Conservation (phyloP, 78 protist genomes). For the Emiliania huxleyi region DNA sequence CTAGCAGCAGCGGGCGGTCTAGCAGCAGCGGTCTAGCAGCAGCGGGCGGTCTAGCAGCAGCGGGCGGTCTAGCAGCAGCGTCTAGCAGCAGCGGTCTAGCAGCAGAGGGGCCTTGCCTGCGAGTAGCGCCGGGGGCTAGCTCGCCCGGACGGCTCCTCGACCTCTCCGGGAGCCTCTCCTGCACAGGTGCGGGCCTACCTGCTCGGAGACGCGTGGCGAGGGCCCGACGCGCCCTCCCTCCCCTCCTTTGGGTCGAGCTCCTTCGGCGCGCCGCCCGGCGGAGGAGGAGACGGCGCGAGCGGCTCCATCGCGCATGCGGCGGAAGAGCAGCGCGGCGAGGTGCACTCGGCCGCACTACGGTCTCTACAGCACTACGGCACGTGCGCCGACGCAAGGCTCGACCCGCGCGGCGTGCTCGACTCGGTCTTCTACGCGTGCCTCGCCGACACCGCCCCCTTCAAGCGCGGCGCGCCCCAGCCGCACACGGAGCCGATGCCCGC, state of each 20-base stretch:
- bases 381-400: too few relatives aligned
- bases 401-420: not conserved
- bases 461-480: not conserved
- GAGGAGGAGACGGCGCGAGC: too few relatives aligned
- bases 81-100: too few relatives aligned
- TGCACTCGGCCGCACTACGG: not conserved
- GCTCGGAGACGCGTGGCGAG: not conserved
- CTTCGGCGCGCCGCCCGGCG: not conserved
- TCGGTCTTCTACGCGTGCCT: not conserved
- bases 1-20: too few relatives aligned
- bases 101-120: too few relatives aligned
- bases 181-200: conserved; percentile 6
- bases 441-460: not conserved
- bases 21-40: too few relatives aligned
- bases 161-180: too few relatives aligned
- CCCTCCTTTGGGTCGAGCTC: not conserved
- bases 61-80: too few relatives aligned
- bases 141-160: too few relatives aligned
- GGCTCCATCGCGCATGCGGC: too few relatives aligned
- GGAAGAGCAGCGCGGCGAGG: not conserved
- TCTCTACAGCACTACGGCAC: not conserved
- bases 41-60: too few relatives aligned
- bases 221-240: not conserved
- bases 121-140: too few relatives aligned
- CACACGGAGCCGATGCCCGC: not conserved